Conservation (phyloP, 352 stramenopile species). For the Phytopythium boreale region DNA sequence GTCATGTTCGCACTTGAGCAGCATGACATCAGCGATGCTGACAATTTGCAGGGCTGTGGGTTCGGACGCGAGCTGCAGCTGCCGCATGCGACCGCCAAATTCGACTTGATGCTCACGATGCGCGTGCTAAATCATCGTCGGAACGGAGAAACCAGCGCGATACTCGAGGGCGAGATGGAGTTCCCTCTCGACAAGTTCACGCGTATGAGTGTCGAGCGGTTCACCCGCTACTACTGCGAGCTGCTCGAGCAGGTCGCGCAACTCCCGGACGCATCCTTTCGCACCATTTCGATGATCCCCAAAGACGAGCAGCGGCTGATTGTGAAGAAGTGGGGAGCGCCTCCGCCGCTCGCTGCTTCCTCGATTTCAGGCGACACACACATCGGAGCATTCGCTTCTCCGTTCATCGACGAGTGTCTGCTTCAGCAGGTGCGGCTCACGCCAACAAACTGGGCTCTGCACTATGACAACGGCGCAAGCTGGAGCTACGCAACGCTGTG, state of each 20-base stretch:
- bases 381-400: conserved; percentile 1
- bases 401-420: conserved; percentile 41
- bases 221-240: conserved; percentile 36
- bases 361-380: not conserved
- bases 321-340: conserved; percentile 22
- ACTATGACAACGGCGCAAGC: conserved; percentile 34
- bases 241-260: conserved; percentile 30
- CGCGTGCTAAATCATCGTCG: conserved; percentile 6
- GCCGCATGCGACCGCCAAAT: conserved; percentile 38
- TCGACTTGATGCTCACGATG: conserved; percentile 70
- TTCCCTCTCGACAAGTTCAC: conserved; percentile 34
- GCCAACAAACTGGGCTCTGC: conserved; percentile 24
- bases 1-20: conserved; percentile 61
- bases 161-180: conserved; percentile 49
- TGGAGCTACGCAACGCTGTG: conserved; percentile 48
- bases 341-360: not conserved
- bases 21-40: not conserved
- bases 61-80: conserved; percentile 22
- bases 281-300: conserved; percentile 32
- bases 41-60: not conserved
- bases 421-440: conserved; percentile 25
- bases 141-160: not conserved
- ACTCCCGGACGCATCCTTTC: conserved; percentile 10
- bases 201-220: conserved; percentile 30
- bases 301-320: conserved; percentile 22